A percentile compares a stretch with the other conserved stretches of the same genome.
phyloP scores from a whole-genome alignment of 768 basidiomycete genomes.

The Calvatia gigantea region DNA sequence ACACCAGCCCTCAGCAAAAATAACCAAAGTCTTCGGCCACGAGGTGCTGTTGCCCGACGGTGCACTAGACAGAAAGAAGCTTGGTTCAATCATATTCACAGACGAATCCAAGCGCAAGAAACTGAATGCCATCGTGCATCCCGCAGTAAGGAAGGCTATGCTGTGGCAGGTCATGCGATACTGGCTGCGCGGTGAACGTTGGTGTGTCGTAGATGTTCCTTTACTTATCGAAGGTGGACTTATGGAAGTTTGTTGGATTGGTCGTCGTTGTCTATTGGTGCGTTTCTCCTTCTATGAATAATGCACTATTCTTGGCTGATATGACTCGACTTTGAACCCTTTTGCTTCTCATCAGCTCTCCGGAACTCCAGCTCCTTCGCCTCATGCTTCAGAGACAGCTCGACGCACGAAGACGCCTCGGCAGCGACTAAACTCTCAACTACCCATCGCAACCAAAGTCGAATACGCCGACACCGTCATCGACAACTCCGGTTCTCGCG shows the following conservation, averaged over 20 bases:
- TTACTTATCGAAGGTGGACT: slow-evolving; percentile 83
- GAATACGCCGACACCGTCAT: slow-evolving; percentile 82
- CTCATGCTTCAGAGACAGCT: slow-evolving; percentile 74
- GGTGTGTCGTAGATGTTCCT: slow-evolving; percentile 88
- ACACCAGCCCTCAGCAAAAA: slow-evolving; percentile 63
- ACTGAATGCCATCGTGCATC: slow-evolving; percentile 87
- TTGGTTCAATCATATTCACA: slow-evolving; percentile 83
- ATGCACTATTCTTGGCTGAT: neutral
- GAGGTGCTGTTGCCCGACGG: slow-evolving; percentile 67
- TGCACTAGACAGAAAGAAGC: slow-evolving; percentile 73
- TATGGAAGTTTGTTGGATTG: slow-evolving; percentile 80
- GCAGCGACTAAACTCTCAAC: slow-evolving; percentile 76
- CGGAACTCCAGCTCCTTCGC: slow-evolving; percentile 79
- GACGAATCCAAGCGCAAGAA: slow-evolving; percentile 66
- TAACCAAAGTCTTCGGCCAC: slow-evolving; percentile 68
- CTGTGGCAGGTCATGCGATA: slow-evolving; percentile 56
- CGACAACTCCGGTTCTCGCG: slow-evolving; percentile 80
- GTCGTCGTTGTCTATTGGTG: slow-evolving; percentile 94
- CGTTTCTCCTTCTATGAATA: slow-evolving; percentile 22
- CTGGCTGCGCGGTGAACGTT: slow-evolving; percentile 77
- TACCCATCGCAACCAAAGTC: slow-evolving; percentile 76
- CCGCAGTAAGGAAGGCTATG: slow-evolving; percentile 83
- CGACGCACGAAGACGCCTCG: slow-evolving; percentile 62
- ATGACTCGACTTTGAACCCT: neutral
- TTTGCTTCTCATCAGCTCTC: slow-evolving; percentile 47